Evolutionary conservation across 345 rosid species (phyloP).

Genomic region (Pugionium cornutum): DNA sequence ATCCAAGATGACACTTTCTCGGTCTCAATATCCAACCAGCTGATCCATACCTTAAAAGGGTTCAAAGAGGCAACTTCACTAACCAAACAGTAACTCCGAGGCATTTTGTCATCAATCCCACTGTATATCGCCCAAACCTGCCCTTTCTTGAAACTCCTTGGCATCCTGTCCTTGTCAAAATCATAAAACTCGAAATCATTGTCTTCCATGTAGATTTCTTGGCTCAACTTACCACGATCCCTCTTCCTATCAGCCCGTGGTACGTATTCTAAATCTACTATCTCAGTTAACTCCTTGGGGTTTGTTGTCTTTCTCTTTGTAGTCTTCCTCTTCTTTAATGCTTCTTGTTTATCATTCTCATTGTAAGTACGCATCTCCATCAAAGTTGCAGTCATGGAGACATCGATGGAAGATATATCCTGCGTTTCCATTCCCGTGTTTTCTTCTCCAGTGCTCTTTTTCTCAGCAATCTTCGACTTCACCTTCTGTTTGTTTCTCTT

Average conservation of each 20-base stretch:
- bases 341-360: conserved; percentile 21
- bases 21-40: conserved; percentile 64
- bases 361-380: conserved; percentile 32
- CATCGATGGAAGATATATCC: conserved; percentile 15
- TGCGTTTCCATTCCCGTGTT: conserved; percentile 32
- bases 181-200: conserved; percentile 60
- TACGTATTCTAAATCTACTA: conserved; percentile 34
- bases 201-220: conserved; percentile 42
- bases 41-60: conserved; percentile 72
- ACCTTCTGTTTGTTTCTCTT: conserved; percentile 47
- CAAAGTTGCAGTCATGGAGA: conserved; percentile 36
- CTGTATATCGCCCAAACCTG: conserved; percentile 82
- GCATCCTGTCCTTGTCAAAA: conserved; percentile 63
- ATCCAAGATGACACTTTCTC: conserved; percentile 51
- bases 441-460: conserved; percentile 23
- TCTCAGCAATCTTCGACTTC: conserved; percentile 42
- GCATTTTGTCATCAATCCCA: conserved; percentile 63
- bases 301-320: conserved; percentile 21
- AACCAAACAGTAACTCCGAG: conserved; percentile 75
- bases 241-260: conserved; percentile 36
- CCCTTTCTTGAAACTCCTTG: conserved; percentile 71
- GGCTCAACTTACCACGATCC: conserved; percentile 28
- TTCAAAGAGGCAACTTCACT: conserved; percentile 65
- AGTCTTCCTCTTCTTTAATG: conserved; percentile 24
- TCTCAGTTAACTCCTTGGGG: conserved; percentile 31